Evolutionary conservation across 352 stramenopile species (phyloP).

Genomic region (Pythium coloratum): DNA sequence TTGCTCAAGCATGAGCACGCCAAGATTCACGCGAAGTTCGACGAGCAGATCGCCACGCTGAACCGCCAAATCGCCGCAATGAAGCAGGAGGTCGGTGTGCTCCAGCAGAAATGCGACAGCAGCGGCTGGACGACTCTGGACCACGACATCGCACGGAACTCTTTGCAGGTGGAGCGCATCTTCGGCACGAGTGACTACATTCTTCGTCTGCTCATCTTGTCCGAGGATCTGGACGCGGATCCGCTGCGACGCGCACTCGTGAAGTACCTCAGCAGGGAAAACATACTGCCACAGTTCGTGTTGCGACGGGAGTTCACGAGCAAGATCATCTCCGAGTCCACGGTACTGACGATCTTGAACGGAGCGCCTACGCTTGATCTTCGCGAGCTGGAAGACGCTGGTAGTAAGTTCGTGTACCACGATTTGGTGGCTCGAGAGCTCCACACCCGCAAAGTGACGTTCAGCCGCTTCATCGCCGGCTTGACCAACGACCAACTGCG

Average conservation of each 20-base stretch:
- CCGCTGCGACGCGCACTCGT: conserved; percentile 52
- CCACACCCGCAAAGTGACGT: conserved; percentile 58
- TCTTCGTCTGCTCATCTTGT: conserved; percentile 67
- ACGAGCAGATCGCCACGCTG: conserved; percentile 43
- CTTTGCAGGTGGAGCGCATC: conserved; percentile 61
- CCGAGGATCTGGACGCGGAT: conserved; percentile 70
- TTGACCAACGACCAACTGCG: conserved; percentile 64
- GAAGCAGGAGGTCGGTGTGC: conserved; percentile 38
- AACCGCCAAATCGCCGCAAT: conserved; percentile 43
- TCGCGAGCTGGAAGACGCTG: conserved; percentile 43
- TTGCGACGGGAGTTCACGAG: conserved; percentile 71
- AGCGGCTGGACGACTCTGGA: conserved; percentile 59
- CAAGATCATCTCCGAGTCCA: conserved; percentile 69
- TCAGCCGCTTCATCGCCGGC: conserved; percentile 49
- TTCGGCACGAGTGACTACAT: conserved; percentile 77
- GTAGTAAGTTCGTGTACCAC: conserved; percentile 53
- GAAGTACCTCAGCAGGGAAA: conserved; percentile 49
- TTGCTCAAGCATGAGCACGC: conserved; percentile 57
- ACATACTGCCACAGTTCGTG: conserved; percentile 58
- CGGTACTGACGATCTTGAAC: conserved; percentile 66
- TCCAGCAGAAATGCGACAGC: conserved; percentile 56
- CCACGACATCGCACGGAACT: conserved; percentile 47
- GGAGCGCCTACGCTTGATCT: conserved; percentile 48
- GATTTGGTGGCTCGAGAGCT: conserved; percentile 62
- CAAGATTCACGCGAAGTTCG: conserved; percentile 64